Percentiles rank a stretch among this genome's conserved stretches.
Conservation (phyloP, 1,139 yeast species). For the Debaryomycetaceae sp. region DNA sequence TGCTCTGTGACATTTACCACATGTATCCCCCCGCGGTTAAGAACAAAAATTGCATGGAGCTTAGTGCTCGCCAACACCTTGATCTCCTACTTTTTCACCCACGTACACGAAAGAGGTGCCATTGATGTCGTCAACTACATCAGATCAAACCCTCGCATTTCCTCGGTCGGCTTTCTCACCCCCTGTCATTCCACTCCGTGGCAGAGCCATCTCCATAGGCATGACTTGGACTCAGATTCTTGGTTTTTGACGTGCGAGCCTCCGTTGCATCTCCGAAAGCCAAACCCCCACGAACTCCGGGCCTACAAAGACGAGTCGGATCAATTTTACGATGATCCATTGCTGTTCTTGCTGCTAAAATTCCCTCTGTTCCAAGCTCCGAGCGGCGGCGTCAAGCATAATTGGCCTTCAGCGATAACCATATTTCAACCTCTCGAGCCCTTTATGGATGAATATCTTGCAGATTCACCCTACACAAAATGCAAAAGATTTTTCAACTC, state of each 20-base stretch:
- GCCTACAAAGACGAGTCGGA: conserved; percentile 85
- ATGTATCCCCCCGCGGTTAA: not conserved
- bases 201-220: conserved; percentile 77
- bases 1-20: conserved; percentile 9
- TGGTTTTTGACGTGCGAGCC: conserved; percentile 95
- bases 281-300: conserved; percentile 23
- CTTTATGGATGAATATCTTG: conserved; percentile 35
- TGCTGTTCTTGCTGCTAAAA: conserved; percentile 36
- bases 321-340: conserved; percentile 67
- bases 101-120: conserved; percentile 81
- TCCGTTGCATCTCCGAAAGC: conserved; percentile 50
- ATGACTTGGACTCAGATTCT: conserved; percentile 30
- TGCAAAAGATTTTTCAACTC: conserved; percentile 68
- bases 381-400: conserved; percentile 34
- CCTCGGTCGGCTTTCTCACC: conserved; percentile 72
- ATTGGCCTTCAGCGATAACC: conserved; percentile 72
- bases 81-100: conserved; percentile 53
- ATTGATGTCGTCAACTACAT: conserved; percentile 61
- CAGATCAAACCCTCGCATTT: conserved; percentile 36
- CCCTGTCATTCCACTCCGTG: conserved; percentile 99
- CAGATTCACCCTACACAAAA: conserved; percentile 43
- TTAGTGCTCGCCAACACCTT: conserved; percentile 31
- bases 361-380: conserved; percentile 11
- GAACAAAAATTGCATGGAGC: not conserved
- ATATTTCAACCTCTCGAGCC: conserved; percentile 64